Evolutionary conservation across 1,284 basidiomycete genomes (phyloP), one percentile per base, ranked within the genome.

Genomic region (Mycosarcoma mackinlayi): DNA sequence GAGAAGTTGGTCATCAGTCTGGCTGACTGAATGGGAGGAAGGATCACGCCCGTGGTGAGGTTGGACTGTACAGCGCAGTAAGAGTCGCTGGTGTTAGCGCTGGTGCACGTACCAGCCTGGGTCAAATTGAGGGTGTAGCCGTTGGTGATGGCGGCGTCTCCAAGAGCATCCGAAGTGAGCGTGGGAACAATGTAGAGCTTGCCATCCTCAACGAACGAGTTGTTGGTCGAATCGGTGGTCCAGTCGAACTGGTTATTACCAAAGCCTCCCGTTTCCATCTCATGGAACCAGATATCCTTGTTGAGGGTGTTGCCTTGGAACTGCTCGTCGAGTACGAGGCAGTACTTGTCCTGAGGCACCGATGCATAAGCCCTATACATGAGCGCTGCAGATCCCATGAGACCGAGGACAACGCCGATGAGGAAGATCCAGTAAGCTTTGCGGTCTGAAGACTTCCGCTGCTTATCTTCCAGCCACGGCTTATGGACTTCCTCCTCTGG

Each of bases 241-340:
- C 93, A 93, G 76, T 92, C 89, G 73, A 94, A 94, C 78, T 92
- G 88, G 34, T 90, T 89, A 71, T 92, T 92, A 84, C 91, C 91
- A 80, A 91, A 94, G 1, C 92, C 92, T 59, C 91, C 90, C 84
- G 92, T 87, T 68, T 92, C 89, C 21, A 92, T 87, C 80, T 93
- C 92, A 31, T 88, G 87, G 68, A 87, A 86, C 88, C 92, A 94
- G 23, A 87, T 88, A 45, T 86, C 86, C 49, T 84, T 85, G 63
- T 80, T 46, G 87, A 86, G 88, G 42, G 47, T 51, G 66, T 91
- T 88, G 37, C 85, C 86, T n/a, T 87, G 85, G 77, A 93, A 94
- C 59, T 91, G 84, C 75, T 93, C 92, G 44, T 91, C 86, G 69
- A 94, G 84, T n/a, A 93, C 88, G 34, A 88, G 83, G 72, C 92